Base-by-base conservation (phyloP, 2,329 filamentous ascomycete genomes). In the Rutstroemia sp. region DNA sequence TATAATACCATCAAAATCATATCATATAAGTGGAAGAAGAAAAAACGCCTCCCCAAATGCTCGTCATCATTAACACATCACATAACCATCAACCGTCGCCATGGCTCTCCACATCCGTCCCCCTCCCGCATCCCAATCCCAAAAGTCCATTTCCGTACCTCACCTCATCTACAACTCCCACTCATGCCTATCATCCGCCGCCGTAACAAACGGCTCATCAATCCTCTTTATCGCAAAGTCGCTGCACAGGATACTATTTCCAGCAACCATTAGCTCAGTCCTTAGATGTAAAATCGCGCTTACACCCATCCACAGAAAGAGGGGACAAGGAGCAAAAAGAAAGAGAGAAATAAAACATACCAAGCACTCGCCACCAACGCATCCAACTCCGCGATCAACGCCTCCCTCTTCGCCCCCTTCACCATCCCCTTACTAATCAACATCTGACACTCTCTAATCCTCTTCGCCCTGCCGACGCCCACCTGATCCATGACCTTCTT, bases 221-320 rank as follows among this genome's bases (percentile, higher is more conserved):
- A 99, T 90, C 67, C 88, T 82, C 75, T 92, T 95, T 68, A 99
- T 95, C 2, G 92, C 94, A 73, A 95, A 83, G 62, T 99, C 94
- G 69, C 91, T 92, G 72, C 94, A 99, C 19, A 99, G 75, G 54
- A 97, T 91, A 77, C 92, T 94, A 64, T 10, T 58, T n/a, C 10
- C 19, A 6, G n/a, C 2, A 8, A 8, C 18, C 8, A 16, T 16
- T 27, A 19, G 27, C 37, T 5, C 16, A 16, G 6, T 12, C 4
- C 1, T 30, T 25, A 34, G 2, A 27, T 39, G 12, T n/a, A 5
- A 52, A 19, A 44, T 8, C 39, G 25, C 16, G 18, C 38, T 2
- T 25, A 12, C 10, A 16, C 41, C 39, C 21, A 44, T 5, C 1
- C 42, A 4, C 8, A 45, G n/a, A 30, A 49, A 53, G 54, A 49